These are phyloP conservation scores for Saturnispora sanitii DNA, from an alignment of 805 yeast species.

Conservation along the genomic window DNA sequence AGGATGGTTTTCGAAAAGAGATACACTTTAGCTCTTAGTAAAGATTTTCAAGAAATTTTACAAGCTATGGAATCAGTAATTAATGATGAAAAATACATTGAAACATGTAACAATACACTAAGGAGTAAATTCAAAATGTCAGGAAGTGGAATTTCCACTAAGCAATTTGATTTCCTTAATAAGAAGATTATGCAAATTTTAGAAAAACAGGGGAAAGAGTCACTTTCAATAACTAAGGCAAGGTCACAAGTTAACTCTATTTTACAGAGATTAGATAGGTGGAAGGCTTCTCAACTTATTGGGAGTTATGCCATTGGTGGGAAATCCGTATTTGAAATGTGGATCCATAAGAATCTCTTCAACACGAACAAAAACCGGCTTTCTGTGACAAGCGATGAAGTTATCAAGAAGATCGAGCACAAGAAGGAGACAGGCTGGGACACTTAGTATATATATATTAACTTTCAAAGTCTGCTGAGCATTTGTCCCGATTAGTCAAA, in stretches of 20 bases:
- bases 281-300: constrained; percentile 23
- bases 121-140: too few relatives aligned
- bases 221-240: constrained; percentile 17
- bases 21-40: not conserved
- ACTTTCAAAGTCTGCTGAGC: constrained; percentile 4
- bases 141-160: not conserved
- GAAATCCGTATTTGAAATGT: constrained; percentile 19
- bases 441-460: too few relatives aligned
- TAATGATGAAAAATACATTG: not conserved
- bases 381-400: constrained; percentile 4
- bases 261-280: constrained; percentile 16
- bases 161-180: not conserved
- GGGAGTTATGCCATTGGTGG: constrained; percentile 25
- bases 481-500: not conserved
- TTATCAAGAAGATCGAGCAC: constrained; percentile 1
- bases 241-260: constrained; percentile 10
- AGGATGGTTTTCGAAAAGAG: not conserved
- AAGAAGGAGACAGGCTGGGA: constrained; percentile 9
- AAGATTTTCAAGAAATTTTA: constrained; percentile 3
- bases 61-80: not conserved
- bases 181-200: not conserved
- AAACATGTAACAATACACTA: too few relatives aligned
- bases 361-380: constrained; percentile 17
- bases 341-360: constrained; percentile 19
- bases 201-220: constrained; percentile 6